Evolutionary conservation across 2,329 filamentous ascomycete species (phyloP), one percentile per base, ranked within the genome.

Genomic region (Neopestalotiopsis rosae): DNA sequence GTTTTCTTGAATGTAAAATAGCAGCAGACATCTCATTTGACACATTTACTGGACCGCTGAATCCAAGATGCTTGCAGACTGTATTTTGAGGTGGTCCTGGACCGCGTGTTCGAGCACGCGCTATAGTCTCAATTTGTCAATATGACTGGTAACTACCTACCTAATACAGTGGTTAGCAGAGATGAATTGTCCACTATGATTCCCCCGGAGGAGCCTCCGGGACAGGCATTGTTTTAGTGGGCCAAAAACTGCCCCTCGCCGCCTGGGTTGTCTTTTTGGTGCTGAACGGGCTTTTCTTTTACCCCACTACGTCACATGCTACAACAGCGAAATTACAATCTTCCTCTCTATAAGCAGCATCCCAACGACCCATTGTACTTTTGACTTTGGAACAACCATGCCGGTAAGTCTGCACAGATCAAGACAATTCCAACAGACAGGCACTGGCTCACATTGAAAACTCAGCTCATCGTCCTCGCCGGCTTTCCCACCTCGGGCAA

Each of bases 401-500:
- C 59, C 59, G 28, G 59, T 62, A 40, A 17, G 45, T 52, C 45
- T 14, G 45, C 45, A 52, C 45, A 52, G 45, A 7, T 9, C 5
- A 42, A 32, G 5, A 12, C 13, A 9, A 14, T 40, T 20, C 30
- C 58, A 17, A 4, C 5, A 32, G 17, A 12, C 24, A 34, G 57
- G 3, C 24, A 32, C 6, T 14, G 13, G 32, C n/a, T 34, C 14
- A 20, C 34, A 40, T 34, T 42, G 40, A 4, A 13, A 4, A 17
- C 30, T n/a, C 40, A 92, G 90, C 84, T 92, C 72, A 89, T 92
- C 75, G 89, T 91, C 73, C 79, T 92, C 69, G 89, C 89, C 66
- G 90, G 90, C 71, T 85, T 90, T 73, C 90, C 90, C 67, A 90
- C 89, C 72, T 92, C 90, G 38, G 90, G 90, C 78, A 92, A 92